Conservation (phyloP, 192 early-diverging fungal species). For the Chytriomyces hyalinus region DNA sequence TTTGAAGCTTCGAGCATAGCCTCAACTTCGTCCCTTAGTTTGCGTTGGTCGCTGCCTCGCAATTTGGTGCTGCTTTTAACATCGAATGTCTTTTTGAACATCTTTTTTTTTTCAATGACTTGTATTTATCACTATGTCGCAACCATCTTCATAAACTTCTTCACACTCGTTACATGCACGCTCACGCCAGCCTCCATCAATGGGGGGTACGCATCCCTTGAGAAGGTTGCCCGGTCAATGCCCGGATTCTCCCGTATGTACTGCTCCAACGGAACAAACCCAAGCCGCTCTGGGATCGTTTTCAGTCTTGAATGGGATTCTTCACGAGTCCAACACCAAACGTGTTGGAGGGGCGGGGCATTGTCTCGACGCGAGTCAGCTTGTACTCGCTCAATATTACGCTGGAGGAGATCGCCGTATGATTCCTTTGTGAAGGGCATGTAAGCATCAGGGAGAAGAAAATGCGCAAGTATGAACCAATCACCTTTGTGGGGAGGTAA, state of each 20-base stretch:
- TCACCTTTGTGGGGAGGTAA: conserved; percentile 45
- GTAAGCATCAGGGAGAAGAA: background rate
- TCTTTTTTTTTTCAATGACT: background rate
- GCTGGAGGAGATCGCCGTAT: conserved; percentile 45
- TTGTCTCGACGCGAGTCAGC: conserved; percentile 38
- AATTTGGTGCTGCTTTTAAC: conserved; percentile 73
- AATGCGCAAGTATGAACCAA: background rate
- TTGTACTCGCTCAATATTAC: conserved; percentile 43
- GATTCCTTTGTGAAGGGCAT: conserved; percentile 26
- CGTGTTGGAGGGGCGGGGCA: conserved; percentile 35
- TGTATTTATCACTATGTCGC: too few species aligned
- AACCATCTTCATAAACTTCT: conserved; percentile 31
- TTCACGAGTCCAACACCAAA: conserved; percentile 50
- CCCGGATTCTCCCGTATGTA: conserved; percentile 44
- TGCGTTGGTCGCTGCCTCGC: conserved; percentile 70
- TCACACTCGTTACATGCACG: conserved; percentile 40
- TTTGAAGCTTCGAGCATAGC: conserved; percentile 19
- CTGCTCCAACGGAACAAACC: conserved; percentile 47
- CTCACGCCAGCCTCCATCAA: conserved; percentile 41
- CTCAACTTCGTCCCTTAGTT: conserved; percentile 67
- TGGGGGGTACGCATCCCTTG: conserved; percentile 40
- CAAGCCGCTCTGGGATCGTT: conserved; percentile 47
- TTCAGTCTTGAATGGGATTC: conserved; percentile 32
- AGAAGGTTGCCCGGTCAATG: conserved; percentile 43
- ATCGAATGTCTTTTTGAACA: conserved; percentile 68